Evolutionary conservation across 176 grass and related monocot genomes (phyloP).

Genomic region (Zoysia japonica): DNA sequence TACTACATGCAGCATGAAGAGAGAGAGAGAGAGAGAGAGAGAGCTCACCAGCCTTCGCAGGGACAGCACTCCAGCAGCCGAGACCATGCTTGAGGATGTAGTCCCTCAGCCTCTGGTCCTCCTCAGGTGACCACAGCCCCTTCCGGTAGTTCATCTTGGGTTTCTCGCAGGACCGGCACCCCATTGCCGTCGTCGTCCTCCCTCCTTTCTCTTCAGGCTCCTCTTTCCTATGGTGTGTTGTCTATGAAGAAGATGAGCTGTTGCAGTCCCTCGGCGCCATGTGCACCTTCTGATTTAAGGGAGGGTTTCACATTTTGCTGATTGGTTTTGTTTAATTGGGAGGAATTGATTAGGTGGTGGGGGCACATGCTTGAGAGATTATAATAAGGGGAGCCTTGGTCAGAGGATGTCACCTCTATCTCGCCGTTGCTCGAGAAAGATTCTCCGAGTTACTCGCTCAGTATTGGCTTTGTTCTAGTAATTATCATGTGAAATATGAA

Average conservation of each 20-base stretch:
- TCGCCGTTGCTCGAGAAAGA: conserved; percentile 41
- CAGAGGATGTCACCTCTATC: conserved; percentile 57
- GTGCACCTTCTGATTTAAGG: conserved; percentile 65
- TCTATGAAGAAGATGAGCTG: conserved; percentile 39
- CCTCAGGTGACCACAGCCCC: conserved; percentile 88
- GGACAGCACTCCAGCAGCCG: conserved; percentile 87
- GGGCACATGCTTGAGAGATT: conserved; percentile 51
- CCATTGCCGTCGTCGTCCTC: conserved; percentile 45
- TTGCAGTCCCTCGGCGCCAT: conserved; percentile 56
- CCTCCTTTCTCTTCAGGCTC: background rate
- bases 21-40: too few relatives aligned
- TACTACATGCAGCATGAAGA: background rate
- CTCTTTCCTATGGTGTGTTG: background rate
- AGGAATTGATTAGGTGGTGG: conserved; percentile 47
- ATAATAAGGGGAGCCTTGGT: conserved; percentile 38
- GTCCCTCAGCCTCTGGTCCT: conserved; percentile 75
- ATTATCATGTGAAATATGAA: conserved; percentile 31
- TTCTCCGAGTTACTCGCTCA: conserved; percentile 38
- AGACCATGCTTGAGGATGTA: conserved; percentile 78
- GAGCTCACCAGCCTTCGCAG: conserved; percentile 75
- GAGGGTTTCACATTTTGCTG: conserved; percentile 33
- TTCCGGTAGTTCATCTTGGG: conserved; percentile 83
- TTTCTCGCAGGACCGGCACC: conserved; percentile 77
- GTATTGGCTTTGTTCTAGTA: conserved; percentile 23
- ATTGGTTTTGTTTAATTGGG: conserved; percentile 49